Evolutionary conservation across 108 stramenopile genomes (phyloP).

Genomic region (Nitzschia palea): DNA sequence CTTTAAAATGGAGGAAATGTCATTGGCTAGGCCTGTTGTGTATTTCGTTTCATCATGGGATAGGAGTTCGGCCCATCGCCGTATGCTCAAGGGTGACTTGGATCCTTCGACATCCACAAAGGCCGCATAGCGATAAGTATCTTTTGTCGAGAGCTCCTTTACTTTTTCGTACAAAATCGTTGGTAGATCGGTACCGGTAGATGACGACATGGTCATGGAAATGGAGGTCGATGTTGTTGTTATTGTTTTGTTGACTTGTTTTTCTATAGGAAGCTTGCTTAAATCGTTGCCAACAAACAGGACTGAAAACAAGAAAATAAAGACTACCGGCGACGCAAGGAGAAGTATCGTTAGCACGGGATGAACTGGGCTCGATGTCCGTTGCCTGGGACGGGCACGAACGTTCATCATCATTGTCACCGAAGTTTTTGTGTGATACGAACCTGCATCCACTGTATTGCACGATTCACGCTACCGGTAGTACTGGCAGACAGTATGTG

Average conservation of each 20-base stretch:
- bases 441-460: no score
- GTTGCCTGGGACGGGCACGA: neutral
- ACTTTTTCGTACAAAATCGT: neutral
- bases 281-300: neutral
- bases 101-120: neutral
- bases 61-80: slow-evolving; percentile 7
- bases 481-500: no score
- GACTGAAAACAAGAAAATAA: neutral
- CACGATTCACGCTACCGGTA: no score
- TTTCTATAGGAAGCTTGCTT: neutral
- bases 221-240: neutral
- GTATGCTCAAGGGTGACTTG: neutral
- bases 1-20: neutral
- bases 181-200: neutral
- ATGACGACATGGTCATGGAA: neutral
- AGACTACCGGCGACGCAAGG: neutral
- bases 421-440: no score
- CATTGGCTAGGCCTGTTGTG: neutral
- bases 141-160: neutral
- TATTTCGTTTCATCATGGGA: neutral
- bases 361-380: neutral
- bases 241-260: neutral
- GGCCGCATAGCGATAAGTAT: neutral
- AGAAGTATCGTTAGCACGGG: neutral
- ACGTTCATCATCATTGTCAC: no score